phyloP scores from a whole-genome alignment of 768 basidiomycete species.

The Cyclocybe aegerita region DNA sequence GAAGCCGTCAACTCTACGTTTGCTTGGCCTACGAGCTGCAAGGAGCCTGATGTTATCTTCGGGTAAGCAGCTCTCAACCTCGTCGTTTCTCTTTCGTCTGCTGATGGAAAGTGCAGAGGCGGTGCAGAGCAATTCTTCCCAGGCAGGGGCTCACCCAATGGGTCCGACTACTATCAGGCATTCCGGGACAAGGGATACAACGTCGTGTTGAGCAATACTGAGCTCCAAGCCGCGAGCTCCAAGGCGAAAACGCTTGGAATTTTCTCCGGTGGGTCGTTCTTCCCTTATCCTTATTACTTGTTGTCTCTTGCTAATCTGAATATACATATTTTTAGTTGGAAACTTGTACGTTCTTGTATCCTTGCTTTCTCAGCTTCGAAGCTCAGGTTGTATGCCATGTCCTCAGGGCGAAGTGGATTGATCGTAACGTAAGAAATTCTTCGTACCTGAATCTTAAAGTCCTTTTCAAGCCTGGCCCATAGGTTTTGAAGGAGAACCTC shows the following conservation, averaged over 20 bases:
- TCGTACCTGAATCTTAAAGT: background rate
- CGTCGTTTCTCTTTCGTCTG: background rate
- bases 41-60: constrained; percentile 42
- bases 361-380: background rate
- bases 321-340: constrained; percentile 7
- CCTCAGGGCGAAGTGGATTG: constrained; percentile 44
- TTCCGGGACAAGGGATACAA: constrained; percentile 40
- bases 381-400: background rate
- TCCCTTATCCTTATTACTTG: background rate
- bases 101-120: constrained; percentile 25
- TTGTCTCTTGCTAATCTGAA: no score
- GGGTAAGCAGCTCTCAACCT: constrained; percentile 25
- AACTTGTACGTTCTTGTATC: constrained; percentile 18
- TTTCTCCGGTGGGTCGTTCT: constrained; percentile 32
- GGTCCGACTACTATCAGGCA: constrained; percentile 40
- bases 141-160: constrained; percentile 35
- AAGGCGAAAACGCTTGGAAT: constrained; percentile 42
- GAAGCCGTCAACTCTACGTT: constrained; percentile 30
- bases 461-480: background rate
- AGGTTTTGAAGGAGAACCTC: constrained; percentile 37
- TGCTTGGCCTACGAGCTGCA: constrained; percentile 41
- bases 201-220: constrained; percentile 36
- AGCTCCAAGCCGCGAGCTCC: constrained; percentile 27
- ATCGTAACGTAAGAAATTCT: constrained; percentile 29
- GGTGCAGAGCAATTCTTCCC: constrained; percentile 45